Evolutionary conservation across 2,329 filamentous ascomycete species (phyloP).

Genomic region (Pseudogymnoascus verrucosus): DNA sequence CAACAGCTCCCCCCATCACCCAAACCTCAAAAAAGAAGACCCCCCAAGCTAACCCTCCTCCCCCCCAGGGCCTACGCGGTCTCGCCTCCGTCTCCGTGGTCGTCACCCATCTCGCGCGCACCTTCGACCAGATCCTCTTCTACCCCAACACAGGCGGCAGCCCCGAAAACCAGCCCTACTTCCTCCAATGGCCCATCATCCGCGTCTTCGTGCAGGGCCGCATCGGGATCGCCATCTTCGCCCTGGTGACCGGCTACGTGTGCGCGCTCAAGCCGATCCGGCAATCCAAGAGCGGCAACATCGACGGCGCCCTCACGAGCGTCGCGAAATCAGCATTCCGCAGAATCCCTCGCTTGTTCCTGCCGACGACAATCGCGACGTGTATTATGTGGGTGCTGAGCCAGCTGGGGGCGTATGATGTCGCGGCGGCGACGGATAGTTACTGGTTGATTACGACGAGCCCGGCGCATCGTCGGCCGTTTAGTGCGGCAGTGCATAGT

Average conservation of each 20-base stretch:
- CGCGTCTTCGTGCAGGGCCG: constrained; percentile 53
- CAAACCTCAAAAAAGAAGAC: neutral
- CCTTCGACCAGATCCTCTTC: constrained; percentile 44
- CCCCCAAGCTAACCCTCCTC: constrained; percentile 7
- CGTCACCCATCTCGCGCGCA: constrained; percentile 44
- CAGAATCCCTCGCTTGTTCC: constrained; percentile 48
- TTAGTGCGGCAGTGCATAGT: constrained; percentile 35
- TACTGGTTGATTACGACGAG: constrained; percentile 49
- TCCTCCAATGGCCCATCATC: constrained; percentile 51
- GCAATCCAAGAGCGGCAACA: constrained; percentile 45
- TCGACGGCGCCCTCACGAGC: constrained; percentile 43
- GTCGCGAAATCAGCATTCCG: constrained; percentile 51
- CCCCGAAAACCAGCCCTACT: constrained; percentile 29
- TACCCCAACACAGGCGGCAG: constrained; percentile 36
- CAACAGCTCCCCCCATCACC: neutral
- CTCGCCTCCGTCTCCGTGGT: constrained; percentile 47
- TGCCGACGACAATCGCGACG: constrained; percentile 49
- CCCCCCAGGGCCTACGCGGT: constrained; percentile 42
- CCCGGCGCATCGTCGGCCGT: constrained; percentile 34
- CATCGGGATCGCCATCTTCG: constrained; percentile 58
- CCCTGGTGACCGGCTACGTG: constrained; percentile 57
- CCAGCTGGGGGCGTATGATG: constrained; percentile 48
- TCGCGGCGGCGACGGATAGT: constrained; percentile 48
- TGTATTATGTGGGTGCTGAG: constrained; percentile 46
- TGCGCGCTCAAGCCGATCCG: constrained; percentile 54